Evolutionary conservation across 129 eudicot species (phyloP).

Genomic region (Escallonia rubra): DNA sequence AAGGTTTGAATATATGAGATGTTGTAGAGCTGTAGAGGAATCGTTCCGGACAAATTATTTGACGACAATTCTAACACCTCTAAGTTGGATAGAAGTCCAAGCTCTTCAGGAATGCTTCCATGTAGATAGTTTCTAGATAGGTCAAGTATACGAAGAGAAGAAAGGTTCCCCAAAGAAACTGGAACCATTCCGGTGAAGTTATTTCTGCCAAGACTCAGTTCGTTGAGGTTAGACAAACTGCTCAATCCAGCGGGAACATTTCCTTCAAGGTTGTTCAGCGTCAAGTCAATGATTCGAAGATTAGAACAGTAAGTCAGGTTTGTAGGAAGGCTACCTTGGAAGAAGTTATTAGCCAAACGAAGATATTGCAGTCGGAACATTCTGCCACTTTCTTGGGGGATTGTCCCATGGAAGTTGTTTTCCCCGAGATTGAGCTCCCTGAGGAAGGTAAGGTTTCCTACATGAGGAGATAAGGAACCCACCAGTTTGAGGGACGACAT

Average conservation of each 20-base stretch:
- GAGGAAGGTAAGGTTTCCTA: too few species aligned
- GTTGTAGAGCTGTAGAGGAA: conserved; percentile 18
- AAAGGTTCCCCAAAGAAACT: conserved; percentile 10
- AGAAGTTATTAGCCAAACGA: too few species aligned
- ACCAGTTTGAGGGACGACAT: too few species aligned
- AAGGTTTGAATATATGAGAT: conserved; percentile 8
- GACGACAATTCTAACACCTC: not conserved
- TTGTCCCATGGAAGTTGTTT: too few species aligned
- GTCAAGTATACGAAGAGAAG: conserved; percentile 4
- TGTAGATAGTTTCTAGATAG: not conserved
- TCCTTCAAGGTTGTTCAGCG: conserved; percentile 5
- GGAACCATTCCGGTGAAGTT: conserved; percentile 13
- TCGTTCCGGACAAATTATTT: conserved; percentile 13
- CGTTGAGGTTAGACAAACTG: conserved; percentile 12
- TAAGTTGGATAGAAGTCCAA: conserved; percentile 6
- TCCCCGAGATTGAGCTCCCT: too few species aligned
- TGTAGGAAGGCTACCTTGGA: too few species aligned
- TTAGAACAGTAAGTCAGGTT: too few species aligned
- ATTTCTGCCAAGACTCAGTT: not conserved
- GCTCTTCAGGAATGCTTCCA: conserved; percentile 15
- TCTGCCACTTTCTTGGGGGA: too few species aligned
- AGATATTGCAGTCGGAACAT: too few species aligned
- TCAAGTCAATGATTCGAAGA: too few species aligned
- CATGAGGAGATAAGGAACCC: too few species aligned
- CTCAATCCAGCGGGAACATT: conserved; percentile 9